phyloP scores from a whole-genome alignment of 1,284 basidiomycete species.

The Chiua sp. region DNA sequence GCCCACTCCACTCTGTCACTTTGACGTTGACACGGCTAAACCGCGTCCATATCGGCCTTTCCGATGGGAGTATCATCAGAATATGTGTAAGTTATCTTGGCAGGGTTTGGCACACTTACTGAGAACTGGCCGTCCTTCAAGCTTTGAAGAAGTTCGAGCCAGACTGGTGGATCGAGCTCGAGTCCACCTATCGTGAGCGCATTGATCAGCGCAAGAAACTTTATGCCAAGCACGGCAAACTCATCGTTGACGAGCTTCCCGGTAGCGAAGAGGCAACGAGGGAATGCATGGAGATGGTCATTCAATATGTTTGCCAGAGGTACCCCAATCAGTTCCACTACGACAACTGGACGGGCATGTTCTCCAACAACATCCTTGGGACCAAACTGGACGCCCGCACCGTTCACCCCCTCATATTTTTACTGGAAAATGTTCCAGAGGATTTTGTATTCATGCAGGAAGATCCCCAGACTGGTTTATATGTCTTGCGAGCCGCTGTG shows the following conservation, averaged over 20 bases:
- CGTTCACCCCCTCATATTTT: conserved; percentile 44
- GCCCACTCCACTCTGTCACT: conserved; percentile 47
- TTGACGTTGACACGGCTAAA: conserved; percentile 46
- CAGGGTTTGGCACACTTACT: no score
- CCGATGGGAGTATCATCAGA: conserved; percentile 57
- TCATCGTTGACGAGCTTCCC: conserved; percentile 45
- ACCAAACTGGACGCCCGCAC: conserved; percentile 33
- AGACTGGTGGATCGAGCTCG: conserved; percentile 59
- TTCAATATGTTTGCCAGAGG: conserved; percentile 52
- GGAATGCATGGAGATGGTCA: conserved; percentile 55
- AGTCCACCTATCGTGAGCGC: conserved; percentile 52
- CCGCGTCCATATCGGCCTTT: conserved; percentile 58
- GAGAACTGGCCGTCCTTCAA: conserved; percentile 18
- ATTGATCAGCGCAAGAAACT: conserved; percentile 48
- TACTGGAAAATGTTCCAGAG: conserved; percentile 55
- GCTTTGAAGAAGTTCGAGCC: conserved; percentile 53
- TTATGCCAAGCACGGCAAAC: conserved; percentile 41
- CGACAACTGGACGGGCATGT: conserved; percentile 38
- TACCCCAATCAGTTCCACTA: conserved; percentile 52
- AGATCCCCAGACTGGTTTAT: conserved; percentile 47
- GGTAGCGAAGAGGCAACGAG: conserved; percentile 48
- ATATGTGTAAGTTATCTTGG: conserved; percentile 48
- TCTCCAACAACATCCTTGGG: conserved; percentile 50
- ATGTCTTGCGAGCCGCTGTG: conserved; percentile 48
- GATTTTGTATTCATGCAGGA: conserved; percentile 50